Evolutionary conservation across 129 eudicot species (phyloP).

Genomic region (Heracleum sosnowskyi): DNA sequence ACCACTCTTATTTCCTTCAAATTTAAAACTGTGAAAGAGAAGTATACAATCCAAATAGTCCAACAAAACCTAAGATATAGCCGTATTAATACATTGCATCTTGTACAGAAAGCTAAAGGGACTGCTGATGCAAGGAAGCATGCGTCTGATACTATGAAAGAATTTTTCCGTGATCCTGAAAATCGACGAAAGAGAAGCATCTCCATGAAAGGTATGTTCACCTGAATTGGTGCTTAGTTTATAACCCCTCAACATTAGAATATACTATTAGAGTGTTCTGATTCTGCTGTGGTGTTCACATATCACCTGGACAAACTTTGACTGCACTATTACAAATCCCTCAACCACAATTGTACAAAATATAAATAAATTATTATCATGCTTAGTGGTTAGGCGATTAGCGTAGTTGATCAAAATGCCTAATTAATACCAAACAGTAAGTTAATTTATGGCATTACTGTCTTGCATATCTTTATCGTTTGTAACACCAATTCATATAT

Average conservation of each 20-base stretch:
- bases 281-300: not conserved
- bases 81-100: not conserved
- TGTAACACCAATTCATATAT: not conserved
- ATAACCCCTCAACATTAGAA: not conserved
- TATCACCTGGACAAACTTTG: not conserved
- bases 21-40: not conserved
- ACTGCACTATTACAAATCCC: not conserved
- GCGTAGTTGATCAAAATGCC: not conserved
- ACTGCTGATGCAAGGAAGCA: constrained; percentile 73
- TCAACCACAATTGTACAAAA: not conserved
- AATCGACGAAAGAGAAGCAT: constrained; percentile 81
- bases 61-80: not conserved
- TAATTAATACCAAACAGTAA: not conserved
- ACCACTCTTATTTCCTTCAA: not conserved
- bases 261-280: not conserved
- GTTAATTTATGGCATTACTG: not conserved
- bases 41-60: not conserved
- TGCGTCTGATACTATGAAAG: constrained; percentile 82
- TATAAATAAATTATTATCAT: not conserved
- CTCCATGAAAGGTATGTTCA: constrained; percentile 64
- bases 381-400: not conserved
- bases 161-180: constrained; percentile 78
- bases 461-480: not conserved
- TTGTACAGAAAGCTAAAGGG: constrained; percentile 70
- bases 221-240: not conserved